Base-by-base conservation (phyloP, 1,284 basidiomycete genomes). In the Afroboletus lepidellus region DNA sequence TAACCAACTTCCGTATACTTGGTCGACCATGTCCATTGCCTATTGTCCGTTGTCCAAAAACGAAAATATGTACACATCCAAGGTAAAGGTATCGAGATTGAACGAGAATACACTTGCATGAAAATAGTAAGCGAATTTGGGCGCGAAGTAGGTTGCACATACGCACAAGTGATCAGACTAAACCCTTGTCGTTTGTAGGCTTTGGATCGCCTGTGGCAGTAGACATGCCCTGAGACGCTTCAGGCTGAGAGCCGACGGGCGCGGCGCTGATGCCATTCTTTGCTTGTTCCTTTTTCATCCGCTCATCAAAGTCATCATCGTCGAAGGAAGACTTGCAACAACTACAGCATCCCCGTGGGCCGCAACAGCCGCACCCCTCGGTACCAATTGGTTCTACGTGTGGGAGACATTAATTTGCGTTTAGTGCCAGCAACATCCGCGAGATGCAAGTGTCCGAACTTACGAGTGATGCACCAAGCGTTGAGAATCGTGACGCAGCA, bases 301-400 rank as follows among this genome's bases (percentile, higher is more conserved):
- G 65, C 38, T 70, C 67, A 30, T 71, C 68, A 46, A 70, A 62
- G 47, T 58, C 54, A 37, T 71, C 66, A 12, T 58, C 25, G 48
- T 71, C 38, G 49, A 71, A 71, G 24, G 63, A 63, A 13, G 59
- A 56, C 20, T 66, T 55, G 16, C 47, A 67, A 36, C 69, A 70
- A 39, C 60, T 56, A 18, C 67, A 67, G 34, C 64, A 70, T 11
- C 65, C 67, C 49, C 53, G 53, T 24, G 55, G 51, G 12, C 67
- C 69, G 47, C 65, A 51, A 11, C 67, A 71, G 41, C 65, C 66
- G 18, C 20, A 36, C 21, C 36, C 42, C 21, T 58, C 52, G 20
- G 60, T 49, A 34, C 66, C 66, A 34, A 62, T 65, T 4, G 67
- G 51, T n/a, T 57, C 65, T 67, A 24, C 30, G 20, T 5, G 27